Evolutionary conservation across 371 early-diverging fungal genomes (phyloP), one percentile per base, ranked within the genome.

Genomic region (Rhizopus sp.): DNA sequence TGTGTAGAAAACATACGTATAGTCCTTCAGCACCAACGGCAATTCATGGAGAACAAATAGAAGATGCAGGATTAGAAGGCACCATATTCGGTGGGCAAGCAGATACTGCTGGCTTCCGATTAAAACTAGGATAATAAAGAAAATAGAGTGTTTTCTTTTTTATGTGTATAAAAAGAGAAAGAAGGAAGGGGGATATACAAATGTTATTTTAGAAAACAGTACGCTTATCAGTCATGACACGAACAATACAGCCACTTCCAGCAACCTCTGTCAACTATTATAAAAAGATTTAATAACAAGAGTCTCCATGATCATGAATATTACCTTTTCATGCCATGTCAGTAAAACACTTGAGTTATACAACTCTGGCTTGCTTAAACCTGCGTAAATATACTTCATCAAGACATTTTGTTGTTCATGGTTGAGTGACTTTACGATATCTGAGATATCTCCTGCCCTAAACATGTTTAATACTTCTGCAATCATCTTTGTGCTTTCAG

Each of bases 311-410:
- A 23, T 23, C 23, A 23, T 23, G 23, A 23, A 23, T 23, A 23
- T 23, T 72, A 91, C 93, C 83, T 94, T 93, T 66, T 97, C 96
- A 60, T 96, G 96, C 96, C 96, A 97, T 53, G 82, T 78, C 62
- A 97, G 72, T 53, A 95, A 64, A 42, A 89, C 81, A n/a, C 86
- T 85, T 16, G 93, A 85, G 64, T 93, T 93, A 68, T 82, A 93
- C 48, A 74, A 63, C n/a, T 92, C 93, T 2, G 97, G 97, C 29
- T 78, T 78, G 4, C 90, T 91, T 85, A 97, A 81, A 29, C 93
- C 95, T 16, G 90, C 84, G 74, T 95, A 96, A 38, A 97, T 78
- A 69, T 93, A 97, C 73, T 93, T 95, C 81, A 95, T 86, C 69
- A 96, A 66, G 7, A 87, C 75, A 64, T 94, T 95, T 58, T 87